phyloP scores from a whole-genome alignment of 2,329 filamentous ascomycete species.

The Fusarium bactridioides region DNA sequence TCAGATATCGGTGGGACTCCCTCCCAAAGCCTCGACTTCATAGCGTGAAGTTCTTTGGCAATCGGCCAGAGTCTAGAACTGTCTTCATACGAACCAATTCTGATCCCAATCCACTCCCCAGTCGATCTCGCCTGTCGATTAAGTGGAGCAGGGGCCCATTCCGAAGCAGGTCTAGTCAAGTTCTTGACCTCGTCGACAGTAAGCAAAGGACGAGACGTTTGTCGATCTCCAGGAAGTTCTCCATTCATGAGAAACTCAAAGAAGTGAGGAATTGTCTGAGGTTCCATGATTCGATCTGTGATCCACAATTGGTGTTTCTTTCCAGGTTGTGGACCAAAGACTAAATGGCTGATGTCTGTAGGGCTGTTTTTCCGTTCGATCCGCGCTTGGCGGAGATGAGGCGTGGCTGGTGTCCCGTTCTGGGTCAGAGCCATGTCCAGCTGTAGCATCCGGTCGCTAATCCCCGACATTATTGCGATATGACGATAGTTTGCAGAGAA shows the following conservation, averaged over 20 bases:
- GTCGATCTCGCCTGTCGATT: slow-evolving; percentile 4
- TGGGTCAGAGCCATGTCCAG: slow-evolving; percentile 11
- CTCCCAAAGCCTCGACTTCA: slow-evolving; percentile 44
- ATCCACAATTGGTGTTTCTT: slow-evolving; percentile 27
- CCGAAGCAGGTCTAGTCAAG: slow-evolving; percentile 16
- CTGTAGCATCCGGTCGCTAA: not conserved
- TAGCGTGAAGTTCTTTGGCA: slow-evolving; percentile 41
- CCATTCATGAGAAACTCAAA: slow-evolving; percentile 26
- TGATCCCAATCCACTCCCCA: slow-evolving; percentile 1
- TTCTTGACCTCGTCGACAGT: slow-evolving; percentile 4
- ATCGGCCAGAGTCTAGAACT: slow-evolving; percentile 19
- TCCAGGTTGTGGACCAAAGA: not conserved
- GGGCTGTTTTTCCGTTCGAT: slow-evolving; percentile 5
- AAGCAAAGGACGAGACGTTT: slow-evolving; percentile 10
- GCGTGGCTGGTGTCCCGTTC: not conserved
- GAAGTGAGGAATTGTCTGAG: slow-evolving; percentile 33
- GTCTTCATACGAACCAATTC: slow-evolving; percentile 38
- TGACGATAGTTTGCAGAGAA: fast-evolving
- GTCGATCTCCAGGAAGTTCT: slow-evolving; percentile 1
- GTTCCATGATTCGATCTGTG: slow-evolving; percentile 36
- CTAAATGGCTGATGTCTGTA: not conserved
- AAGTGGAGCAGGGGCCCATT: slow-evolving; percentile 39
- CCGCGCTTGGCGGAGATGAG: not conserved
- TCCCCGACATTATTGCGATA: not conserved
- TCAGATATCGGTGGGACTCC: slow-evolving; percentile 41